Conservation (phyloP, 1,284 basidiomycete species). For the Ustilago crameri region DNA sequence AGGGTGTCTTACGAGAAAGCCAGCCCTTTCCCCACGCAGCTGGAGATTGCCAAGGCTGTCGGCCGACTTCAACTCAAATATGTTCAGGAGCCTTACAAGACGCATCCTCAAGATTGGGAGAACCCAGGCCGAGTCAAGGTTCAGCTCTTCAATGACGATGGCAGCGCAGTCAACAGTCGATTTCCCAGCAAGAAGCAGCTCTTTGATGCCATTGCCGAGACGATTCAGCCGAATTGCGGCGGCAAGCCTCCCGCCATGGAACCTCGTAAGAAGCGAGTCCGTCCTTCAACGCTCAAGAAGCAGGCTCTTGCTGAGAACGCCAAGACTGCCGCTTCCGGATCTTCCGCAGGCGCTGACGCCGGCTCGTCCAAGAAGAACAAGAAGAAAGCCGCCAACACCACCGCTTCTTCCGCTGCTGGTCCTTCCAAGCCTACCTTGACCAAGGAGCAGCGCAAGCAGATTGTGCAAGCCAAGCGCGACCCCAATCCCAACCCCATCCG, state of each 20-base stretch:
- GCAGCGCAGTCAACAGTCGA: constrained; percentile 76
- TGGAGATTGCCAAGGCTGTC: constrained; percentile 87
- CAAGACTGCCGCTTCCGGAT: constrained; percentile 21
- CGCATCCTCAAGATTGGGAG: constrained; percentile 94
- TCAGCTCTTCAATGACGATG: constrained; percentile 82
- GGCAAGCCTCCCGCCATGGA: constrained; percentile 58
- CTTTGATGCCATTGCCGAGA: constrained; percentile 61
- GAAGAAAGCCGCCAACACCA: constrained; percentile 23
- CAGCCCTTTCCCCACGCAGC: constrained; percentile 93
- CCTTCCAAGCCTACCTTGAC: constrained; percentile 33
- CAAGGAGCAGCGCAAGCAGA: constrained; percentile 36
- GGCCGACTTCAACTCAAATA: constrained; percentile 80
- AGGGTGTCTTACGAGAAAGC: constrained; percentile 81
- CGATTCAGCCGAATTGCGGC: constrained; percentile 55
- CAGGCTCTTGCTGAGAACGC: constrained; percentile 45
- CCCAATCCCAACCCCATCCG: constrained; percentile 52
- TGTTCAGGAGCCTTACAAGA: constrained; percentile 83
- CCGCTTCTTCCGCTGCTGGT: constrained; percentile 12
- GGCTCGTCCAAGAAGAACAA: constrained; percentile 28
- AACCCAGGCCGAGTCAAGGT: constrained; percentile 84
- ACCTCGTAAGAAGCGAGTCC: constrained; percentile 39
- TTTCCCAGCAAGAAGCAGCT: constrained; percentile 82
- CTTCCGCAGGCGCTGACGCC: constrained; percentile 14
- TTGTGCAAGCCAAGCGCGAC: constrained; percentile 28
- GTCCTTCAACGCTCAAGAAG: constrained; percentile 41